phyloP scores from a whole-genome alignment of 352 stramenopile genomes.

The Pythium aristosporum region DNA sequence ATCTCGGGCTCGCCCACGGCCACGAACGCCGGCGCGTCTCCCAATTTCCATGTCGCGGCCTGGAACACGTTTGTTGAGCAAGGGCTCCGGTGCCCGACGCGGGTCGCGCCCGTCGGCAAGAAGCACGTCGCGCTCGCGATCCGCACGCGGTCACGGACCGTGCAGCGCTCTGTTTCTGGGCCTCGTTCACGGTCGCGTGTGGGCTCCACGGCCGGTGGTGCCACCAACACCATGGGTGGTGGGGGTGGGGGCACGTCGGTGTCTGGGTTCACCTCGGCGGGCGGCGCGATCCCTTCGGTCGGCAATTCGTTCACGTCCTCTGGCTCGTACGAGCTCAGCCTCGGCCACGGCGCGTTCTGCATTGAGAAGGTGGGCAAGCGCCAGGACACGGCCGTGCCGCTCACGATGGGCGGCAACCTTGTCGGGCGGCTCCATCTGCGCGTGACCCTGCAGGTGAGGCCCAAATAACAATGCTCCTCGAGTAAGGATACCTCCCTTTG shows the following conservation, averaged over 20 bases:
- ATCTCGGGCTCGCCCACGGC: constrained; percentile 22
- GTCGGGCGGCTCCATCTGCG: constrained; percentile 57
- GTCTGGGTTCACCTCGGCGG: constrained; percentile 3
- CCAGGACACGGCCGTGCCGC: constrained; percentile 48
- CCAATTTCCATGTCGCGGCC: constrained; percentile 70
- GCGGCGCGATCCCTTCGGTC: neutral
- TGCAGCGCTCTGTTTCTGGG: constrained; percentile 25
- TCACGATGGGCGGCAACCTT: constrained; percentile 64
- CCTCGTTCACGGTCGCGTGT: constrained; percentile 15
- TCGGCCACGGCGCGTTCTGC: constrained; percentile 70
- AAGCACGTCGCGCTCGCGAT: constrained; percentile 66
- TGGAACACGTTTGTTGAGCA: constrained; percentile 74
- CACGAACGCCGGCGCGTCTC: constrained; percentile 38
- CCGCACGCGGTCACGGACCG: constrained; percentile 27
- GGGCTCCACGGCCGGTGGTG: constrained; percentile 2
- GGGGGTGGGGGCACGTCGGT: no score
- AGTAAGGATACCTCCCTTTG: no score
- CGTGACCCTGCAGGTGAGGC: constrained; percentile 41
- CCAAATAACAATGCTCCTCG: neutral
- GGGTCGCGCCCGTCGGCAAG: constrained; percentile 39
- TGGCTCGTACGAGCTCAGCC: constrained; percentile 41
- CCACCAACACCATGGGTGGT: neutral
- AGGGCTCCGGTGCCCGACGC: constrained; percentile 64
- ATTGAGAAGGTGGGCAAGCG: constrained; percentile 50
- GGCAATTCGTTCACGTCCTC: constrained; percentile 33